Percentiles rank a stretch among this genome's conserved stretches.
phyloP scores from a whole-genome alignment of 257 asterid genomes.

The Solanum paucissectum region DNA sequence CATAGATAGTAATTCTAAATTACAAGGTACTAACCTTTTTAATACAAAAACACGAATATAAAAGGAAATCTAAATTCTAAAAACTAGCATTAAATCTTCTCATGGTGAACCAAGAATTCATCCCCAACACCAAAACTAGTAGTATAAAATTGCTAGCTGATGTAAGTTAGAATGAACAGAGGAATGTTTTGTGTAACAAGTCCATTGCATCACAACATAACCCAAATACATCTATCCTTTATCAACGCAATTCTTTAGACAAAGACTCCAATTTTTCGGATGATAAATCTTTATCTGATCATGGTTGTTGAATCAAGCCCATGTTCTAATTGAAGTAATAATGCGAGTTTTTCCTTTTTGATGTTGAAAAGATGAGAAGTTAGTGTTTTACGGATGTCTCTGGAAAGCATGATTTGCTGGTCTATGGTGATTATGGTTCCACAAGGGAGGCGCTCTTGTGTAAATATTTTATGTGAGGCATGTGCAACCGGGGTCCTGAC shows the following conservation, averaged over 20 bases:
- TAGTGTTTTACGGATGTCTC: constrained; percentile 15
- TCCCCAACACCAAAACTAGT: not conserved
- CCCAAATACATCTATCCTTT: not conserved
- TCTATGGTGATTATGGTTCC: constrained; percentile 5
- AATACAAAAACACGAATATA: not conserved
- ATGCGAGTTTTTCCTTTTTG: not conserved
- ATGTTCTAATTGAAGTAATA: not conserved
- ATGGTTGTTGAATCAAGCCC: not conserved
- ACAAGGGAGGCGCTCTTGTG: constrained; percentile 36
- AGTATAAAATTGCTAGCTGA: not conserved
- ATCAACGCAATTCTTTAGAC: not conserved
- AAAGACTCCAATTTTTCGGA: not conserved
- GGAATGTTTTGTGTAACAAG: not conserved
- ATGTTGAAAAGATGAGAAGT: constrained; percentile 46
- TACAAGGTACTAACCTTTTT: too few relatives aligned
- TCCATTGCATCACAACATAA: not conserved
- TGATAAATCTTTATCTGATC: not conserved
- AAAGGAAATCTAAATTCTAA: not conserved
- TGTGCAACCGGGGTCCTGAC: constrained; percentile 37
- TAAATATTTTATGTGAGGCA: constrained; percentile 50
- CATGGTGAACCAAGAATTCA: not conserved
- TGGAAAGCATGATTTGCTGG: constrained; percentile 8
- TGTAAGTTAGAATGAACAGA: not conserved
- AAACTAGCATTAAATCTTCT: not conserved
- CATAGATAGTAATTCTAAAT: too few relatives aligned